Conservation (phyloP, 108 stramenopile genomes). For the Nitzschia sp. region DNA sequence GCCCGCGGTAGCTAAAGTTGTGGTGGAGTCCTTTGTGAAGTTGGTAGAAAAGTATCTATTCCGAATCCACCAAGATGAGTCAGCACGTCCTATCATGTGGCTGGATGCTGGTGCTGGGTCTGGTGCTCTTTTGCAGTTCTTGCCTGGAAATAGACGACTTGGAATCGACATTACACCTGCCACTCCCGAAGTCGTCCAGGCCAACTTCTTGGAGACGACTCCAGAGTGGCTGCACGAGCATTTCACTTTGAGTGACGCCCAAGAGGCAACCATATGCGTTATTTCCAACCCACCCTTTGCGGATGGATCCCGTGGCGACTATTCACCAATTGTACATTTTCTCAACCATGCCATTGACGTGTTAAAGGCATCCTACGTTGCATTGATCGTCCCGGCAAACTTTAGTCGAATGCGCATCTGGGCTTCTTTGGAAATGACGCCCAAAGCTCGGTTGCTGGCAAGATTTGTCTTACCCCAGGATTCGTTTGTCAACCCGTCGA, state of each 20-base stretch:
- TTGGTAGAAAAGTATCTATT: conserved; percentile 15
- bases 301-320: conserved; percentile 37
- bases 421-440: conserved; percentile 34
- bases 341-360: conserved; percentile 36
- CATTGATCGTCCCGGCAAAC: conserved; percentile 41
- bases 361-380: conserved; percentile 31
- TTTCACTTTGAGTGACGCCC: neutral
- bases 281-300: conserved; percentile 56
- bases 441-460: conserved; percentile 21
- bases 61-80: neutral
- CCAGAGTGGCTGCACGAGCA: conserved; percentile 29
- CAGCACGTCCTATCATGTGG: conserved; percentile 25
- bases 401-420: conserved; percentile 41
- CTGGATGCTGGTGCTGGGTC: conserved; percentile 51
- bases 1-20: conserved; percentile 24
- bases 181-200: neutral
- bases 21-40: conserved; percentile 24
- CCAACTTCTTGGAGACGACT: neutral
- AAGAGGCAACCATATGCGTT: conserved; percentile 12
- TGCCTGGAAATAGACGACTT: conserved; percentile 25
- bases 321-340: conserved; percentile 38
- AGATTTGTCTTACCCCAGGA: conserved; percentile 39
- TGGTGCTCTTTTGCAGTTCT: conserved; percentile 38
- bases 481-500: conserved; percentile 46
- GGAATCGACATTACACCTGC: conserved; percentile 43